Evolutionary conservation across 768 basidiomycete genomes (phyloP).

Genomic region (Auriculariales sp.): DNA sequence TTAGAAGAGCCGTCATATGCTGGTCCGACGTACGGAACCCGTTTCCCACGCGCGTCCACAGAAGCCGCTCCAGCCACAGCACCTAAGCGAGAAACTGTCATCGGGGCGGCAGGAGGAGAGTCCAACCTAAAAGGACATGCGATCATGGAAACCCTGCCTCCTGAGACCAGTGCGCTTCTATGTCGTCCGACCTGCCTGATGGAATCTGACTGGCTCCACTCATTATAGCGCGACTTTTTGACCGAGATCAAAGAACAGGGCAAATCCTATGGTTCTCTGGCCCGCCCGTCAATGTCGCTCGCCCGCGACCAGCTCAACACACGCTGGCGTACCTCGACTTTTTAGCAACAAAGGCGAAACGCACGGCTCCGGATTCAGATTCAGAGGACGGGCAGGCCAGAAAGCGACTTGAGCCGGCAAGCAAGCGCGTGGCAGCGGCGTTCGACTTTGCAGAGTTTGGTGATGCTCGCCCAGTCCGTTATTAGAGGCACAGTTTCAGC

Average conservation of each 20-base stretch:
- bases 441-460: too few relatives aligned
- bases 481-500: too few relatives aligned
- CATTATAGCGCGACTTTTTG: constrained; percentile 55
- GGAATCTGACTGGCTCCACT: neutral
- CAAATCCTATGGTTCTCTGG: constrained; percentile 86
- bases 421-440: too few relatives aligned
- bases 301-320: constrained; percentile 32
- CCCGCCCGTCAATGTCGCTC: constrained; percentile 56
- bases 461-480: too few relatives aligned
- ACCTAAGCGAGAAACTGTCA: constrained; percentile 31
- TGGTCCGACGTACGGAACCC: neutral
- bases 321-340: constrained; percentile 59
- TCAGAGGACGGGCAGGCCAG: too few relatives aligned
- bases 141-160: constrained; percentile 47
- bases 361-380: too few relatives aligned
- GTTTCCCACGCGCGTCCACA: neutral
- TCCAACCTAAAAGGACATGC: constrained; percentile 30
- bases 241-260: constrained; percentile 68
- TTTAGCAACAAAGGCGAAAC: constrained; percentile 33
- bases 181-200: constrained; percentile 1
- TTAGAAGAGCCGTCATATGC: neutral
- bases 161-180: constrained; percentile 45
- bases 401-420: too few relatives aligned
- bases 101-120: constrained; percentile 47
- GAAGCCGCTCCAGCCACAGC: neutral